phyloP scores from a whole-genome alignment of 164 flowering plant genomes.

The Tetracentron sinense region DNA sequence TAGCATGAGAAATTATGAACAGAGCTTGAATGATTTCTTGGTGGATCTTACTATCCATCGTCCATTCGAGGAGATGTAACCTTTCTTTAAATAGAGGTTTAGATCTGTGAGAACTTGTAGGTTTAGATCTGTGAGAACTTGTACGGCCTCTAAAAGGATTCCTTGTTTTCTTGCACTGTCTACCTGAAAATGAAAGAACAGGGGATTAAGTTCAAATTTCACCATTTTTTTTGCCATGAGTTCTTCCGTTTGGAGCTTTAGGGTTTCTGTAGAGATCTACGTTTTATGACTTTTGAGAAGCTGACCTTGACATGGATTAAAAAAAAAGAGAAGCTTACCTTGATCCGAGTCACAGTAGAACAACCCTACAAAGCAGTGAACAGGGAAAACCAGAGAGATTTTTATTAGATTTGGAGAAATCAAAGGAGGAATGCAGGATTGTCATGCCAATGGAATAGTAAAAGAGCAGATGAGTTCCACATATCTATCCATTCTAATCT shows the following conservation, averaged over 20 bases:
- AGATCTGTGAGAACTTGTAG: conserved; percentile 65
- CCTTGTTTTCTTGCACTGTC: conserved; percentile 60
- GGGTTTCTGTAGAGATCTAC: too few species aligned
- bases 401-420: neutral
- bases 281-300: too few species aligned
- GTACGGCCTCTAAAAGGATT: conserved; percentile 66
- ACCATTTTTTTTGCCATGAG: neutral
- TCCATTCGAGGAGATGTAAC: conserved; percentile 63
- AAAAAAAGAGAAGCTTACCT: too few species aligned
- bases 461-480: neutral
- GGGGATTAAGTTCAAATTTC: neutral
- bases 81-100: conserved; percentile 57
- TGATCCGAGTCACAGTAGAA: conserved; percentile 48
- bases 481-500: too few species aligned
- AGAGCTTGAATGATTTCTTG: too few species aligned
- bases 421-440: too few species aligned
- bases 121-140: too few species aligned
- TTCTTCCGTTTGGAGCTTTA: too few species aligned
- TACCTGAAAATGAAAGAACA: conserved; percentile 39
- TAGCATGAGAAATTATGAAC: neutral
- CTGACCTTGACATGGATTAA: conserved; percentile 77
- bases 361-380: conserved; percentile 52
- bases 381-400: too few species aligned
- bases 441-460: too few species aligned
- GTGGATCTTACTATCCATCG: conserved; percentile 56